Base-by-base conservation (phyloP, 257 asterid species). In the Handroanthus guayacan region DNA sequence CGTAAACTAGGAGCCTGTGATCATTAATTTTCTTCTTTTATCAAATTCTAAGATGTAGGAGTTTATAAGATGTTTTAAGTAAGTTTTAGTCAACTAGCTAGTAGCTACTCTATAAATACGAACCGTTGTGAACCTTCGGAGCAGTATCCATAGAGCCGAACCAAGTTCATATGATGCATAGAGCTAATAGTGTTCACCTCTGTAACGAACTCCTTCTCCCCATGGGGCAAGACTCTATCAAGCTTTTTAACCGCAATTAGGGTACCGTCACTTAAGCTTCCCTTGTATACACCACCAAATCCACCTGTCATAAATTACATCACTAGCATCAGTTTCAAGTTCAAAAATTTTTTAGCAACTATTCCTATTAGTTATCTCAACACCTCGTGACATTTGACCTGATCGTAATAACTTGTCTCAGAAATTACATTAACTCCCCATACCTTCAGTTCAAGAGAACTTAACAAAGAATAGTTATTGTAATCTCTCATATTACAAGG, bases 161-260 rank as follows among this genome's bases (percentile, higher is more conserved):
- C 97, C 87, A 91, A 82, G 83, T 91, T 94, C 97, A 90, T 83
- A 47, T 94, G 98, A 84, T 94, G 97, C 98, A 91, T 94, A 10
- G 98, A 91, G 80, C 98, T 86, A 8, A 93, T 93, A 5, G 97
- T 90, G 81, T 84, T 93, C 81, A 93, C 98, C 80, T 93, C 98
- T 2, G 96, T 93, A 20, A 93, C 76, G 44, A 93, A 93, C 83
- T 91, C 98, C 78, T 79, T 89, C 86, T 91, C 92, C 3, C 97
- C 98, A 50, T 91, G 97, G 4, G 98, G 97, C 55, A 93, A 81
- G 69, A 93, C 76, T 78, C 89, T 84, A 79, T 90, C 98, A 3
- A 91, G 97, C 87, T 86, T 94, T 82, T 94, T 94, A 39, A 94
- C 98, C 11, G 97, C 98, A 25, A 94, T 85, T 76, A 84, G 68